Conservation (phyloP, 2,329 filamentous ascomycete genomes). For the Aspergillus aculeatus region DNA sequence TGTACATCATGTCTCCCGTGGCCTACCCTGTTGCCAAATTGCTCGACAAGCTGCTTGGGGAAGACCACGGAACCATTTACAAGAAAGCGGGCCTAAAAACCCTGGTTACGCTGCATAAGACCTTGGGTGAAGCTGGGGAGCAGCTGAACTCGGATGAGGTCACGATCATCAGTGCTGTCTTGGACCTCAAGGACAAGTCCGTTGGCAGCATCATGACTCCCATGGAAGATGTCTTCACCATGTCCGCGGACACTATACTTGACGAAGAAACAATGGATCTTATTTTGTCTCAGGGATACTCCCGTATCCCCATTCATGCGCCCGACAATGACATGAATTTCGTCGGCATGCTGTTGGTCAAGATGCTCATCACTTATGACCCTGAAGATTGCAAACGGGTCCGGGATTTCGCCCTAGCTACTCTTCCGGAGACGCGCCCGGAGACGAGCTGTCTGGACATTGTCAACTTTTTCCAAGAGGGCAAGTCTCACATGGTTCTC, state of each 20-base stretch:
- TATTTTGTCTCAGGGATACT: conserved; percentile 91
- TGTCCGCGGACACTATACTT: conserved; percentile 90
- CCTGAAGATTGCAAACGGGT: conserved; percentile 88
- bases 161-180: conserved; percentile 94
- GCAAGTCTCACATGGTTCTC: conserved; percentile 97
- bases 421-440: conserved; percentile 88
- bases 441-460: conserved; percentile 97
- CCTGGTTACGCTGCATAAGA: conserved; percentile 90
- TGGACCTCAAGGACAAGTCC: conserved; percentile 94
- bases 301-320: conserved; percentile 89
- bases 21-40: conserved; percentile 96
- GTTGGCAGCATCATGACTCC: conserved; percentile 98
- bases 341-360: conserved; percentile 95
- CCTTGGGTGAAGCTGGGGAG: conserved; percentile 77
- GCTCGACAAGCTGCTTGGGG: conserved; percentile 86
- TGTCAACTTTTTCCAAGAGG: conserved; percentile 99
- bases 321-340: conserved; percentile 83
- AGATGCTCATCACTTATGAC: conserved; percentile 98
- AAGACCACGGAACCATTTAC: conserved; percentile 95
- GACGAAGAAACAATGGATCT: conserved; percentile 93
- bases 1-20: conserved; percentile 87
- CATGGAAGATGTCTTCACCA: conserved; percentile 94
- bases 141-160: conserved; percentile 96
- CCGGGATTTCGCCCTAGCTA: conserved; percentile 86
- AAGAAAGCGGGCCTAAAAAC: conserved; percentile 98